Percentiles rank a stretch among this genome's conserved stretches.
Evolutionary conservation across 2,329 filamentous ascomycete species (phyloP).

Genomic region (Rhynchosporium agropyri): DNA sequence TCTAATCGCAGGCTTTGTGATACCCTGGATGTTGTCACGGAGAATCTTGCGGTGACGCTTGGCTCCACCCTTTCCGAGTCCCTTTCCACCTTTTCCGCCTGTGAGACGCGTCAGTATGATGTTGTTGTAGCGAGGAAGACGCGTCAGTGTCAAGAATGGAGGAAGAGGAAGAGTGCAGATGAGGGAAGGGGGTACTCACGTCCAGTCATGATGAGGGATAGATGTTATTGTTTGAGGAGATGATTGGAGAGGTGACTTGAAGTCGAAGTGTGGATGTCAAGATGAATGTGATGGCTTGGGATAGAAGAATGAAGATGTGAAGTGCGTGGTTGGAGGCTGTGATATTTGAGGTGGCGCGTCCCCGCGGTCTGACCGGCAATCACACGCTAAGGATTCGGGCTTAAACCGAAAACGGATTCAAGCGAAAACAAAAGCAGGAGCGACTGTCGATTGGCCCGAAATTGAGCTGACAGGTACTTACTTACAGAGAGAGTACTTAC

Average conservation of each 20-base stretch:
- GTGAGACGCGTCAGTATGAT: conserved; percentile 29
- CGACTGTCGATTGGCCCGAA: background rate
- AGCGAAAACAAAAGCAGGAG: conserved; percentile 11
- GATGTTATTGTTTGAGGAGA: conserved; percentile 22
- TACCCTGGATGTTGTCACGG: conserved; percentile 99
- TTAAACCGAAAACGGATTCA: conserved; percentile 19
- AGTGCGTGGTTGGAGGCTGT: conserved; percentile 21
- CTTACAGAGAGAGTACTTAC: too few relatives aligned
- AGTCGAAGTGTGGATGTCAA: conserved; percentile 24
- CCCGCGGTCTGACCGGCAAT: conserved; percentile 35
- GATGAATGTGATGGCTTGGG: conserved; percentile 26
- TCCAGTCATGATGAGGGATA: conserved; percentile 67
- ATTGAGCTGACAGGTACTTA: background rate
- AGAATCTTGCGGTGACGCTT: conserved; percentile 99
- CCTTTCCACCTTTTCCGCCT: conserved; percentile 75
- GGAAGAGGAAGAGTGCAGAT: conserved; percentile 22
- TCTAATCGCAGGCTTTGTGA: conserved; percentile 97
- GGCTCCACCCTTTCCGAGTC: conserved; percentile 95
- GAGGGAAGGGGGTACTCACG: conserved; percentile 56
- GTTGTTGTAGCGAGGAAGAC: background rate
- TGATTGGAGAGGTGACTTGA: conserved; percentile 27
- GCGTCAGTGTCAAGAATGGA: conserved; percentile 27
- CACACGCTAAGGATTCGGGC: conserved; percentile 24
- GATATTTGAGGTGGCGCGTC: conserved; percentile 36
- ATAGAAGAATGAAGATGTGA: conserved; percentile 20